phyloP scores from a whole-genome alignment of 2,329 filamentous ascomycete species.

The Ophiosphaerella herpotricha region DNA sequence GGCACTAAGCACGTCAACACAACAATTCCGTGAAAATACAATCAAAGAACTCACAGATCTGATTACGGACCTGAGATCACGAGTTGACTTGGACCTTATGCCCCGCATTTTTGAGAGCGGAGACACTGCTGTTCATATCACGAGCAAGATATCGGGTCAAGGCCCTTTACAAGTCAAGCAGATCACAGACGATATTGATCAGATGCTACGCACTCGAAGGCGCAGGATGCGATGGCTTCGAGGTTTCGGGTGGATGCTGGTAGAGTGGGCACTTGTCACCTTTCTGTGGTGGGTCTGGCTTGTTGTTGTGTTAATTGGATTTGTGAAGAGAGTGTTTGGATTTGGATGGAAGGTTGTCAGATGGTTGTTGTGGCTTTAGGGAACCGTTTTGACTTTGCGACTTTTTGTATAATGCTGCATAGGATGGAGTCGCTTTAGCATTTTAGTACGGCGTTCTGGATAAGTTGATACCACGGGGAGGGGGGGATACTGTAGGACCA shows the following conservation, averaged over 20 bases:
- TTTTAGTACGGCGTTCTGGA: neutral
- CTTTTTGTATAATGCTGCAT: slow-evolving; percentile 6
- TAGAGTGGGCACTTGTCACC: slow-evolving; percentile 87
- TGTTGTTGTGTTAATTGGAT: slow-evolving; percentile 75
- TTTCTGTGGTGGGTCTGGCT: slow-evolving; percentile 97
- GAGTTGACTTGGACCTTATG: slow-evolving; percentile 57
- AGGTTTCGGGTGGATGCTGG: slow-evolving; percentile 74
- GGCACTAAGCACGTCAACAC: slow-evolving; percentile 56
- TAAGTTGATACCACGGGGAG: neutral
- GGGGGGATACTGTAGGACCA: neutral
- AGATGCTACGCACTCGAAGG: slow-evolving; percentile 71
- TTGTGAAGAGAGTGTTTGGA: slow-evolving; percentile 66
- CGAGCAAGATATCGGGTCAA: slow-evolving; percentile 73
- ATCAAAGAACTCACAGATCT: slow-evolving; percentile 51
- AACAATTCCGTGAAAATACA: slow-evolving; percentile 53
- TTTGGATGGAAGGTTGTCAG: slow-evolving; percentile 64
- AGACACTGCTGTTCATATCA: slow-evolving; percentile 80
- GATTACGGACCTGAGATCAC: slow-evolving; percentile 51
- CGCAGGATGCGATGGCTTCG: slow-evolving; percentile 76
- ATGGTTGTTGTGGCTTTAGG: slow-evolving; percentile 76
- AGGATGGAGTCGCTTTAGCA: neutral
- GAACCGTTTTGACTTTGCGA: neutral
- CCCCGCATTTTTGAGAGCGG: slow-evolving; percentile 68
- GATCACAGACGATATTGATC: slow-evolving; percentile 74
- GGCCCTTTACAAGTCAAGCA: slow-evolving; percentile 81